Conservation (phyloP, 2,329 filamentous ascomycete genomes). For the Monosporascus sp. region DNA sequence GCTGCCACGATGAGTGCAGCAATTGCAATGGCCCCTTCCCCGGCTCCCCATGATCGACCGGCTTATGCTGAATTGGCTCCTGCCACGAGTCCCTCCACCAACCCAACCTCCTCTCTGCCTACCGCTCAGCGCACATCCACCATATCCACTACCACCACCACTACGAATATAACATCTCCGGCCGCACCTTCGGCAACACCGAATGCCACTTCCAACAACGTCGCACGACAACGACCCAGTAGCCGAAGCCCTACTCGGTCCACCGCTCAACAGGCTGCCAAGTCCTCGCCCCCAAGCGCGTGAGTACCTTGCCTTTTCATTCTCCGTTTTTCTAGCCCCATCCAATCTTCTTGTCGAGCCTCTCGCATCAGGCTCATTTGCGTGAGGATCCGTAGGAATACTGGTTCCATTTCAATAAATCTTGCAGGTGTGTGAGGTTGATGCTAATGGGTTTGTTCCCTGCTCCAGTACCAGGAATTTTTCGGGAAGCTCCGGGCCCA, state of each 20-base stretch:
- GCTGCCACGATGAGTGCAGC: slow-evolving; percentile 57
- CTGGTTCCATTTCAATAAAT: no score
- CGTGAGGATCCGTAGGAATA: no score
- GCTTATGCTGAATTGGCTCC: slow-evolving; percentile 48
- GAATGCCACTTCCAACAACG: slow-evolving; percentile 28
- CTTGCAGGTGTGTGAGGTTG: background rate
- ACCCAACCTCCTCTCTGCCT: slow-evolving; percentile 33
- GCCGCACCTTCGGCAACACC: slow-evolving; percentile 35
- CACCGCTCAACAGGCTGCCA: slow-evolving; percentile 33
- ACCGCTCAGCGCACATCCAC: slow-evolving; percentile 36
- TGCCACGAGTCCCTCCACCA: slow-evolving; percentile 33
- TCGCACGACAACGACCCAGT: slow-evolving; percentile 38
- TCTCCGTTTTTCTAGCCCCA: slow-evolving; percentile 13
- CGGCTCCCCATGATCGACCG: slow-evolving; percentile 60
- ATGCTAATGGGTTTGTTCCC: slow-evolving; percentile 24
- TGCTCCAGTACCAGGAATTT: slow-evolving; percentile 45
- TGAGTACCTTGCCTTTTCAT: slow-evolving; percentile 36
- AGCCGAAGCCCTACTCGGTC: slow-evolving; percentile 49
- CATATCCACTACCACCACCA: background rate
- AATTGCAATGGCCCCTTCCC: slow-evolving; percentile 64
- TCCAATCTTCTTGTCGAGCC: slow-evolving; percentile 5
- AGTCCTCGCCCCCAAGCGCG: slow-evolving; percentile 56
- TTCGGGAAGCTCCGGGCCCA: slow-evolving; percentile 50
- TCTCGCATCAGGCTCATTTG: slow-evolving; percentile 12
- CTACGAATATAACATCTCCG: background rate